These are phyloP conservation scores for Prunella vulgaris DNA, from an alignment of 257 asterid genomes.

Conservation along the genomic window DNA sequence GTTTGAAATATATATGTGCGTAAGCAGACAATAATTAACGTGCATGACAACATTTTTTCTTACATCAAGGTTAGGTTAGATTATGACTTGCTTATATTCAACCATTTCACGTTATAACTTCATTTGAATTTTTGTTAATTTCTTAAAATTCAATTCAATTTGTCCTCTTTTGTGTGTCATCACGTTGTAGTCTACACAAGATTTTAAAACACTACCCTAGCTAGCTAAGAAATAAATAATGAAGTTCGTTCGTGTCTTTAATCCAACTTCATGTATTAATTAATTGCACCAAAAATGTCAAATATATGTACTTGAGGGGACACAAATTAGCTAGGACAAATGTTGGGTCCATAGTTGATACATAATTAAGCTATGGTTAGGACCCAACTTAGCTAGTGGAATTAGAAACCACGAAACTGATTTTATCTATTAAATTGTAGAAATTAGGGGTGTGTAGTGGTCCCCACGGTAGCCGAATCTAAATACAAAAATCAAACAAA, in stretches of 20 bases:
- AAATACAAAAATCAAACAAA: no score
- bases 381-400: not conserved
- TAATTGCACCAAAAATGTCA: not conserved
- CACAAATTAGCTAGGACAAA: not conserved
- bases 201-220: not conserved
- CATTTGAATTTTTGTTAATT: not conserved
- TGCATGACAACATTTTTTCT: not conserved
- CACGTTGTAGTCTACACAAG: not conserved
- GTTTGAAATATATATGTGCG: conserved; percentile 7
- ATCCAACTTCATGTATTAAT: not conserved
- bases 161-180: not conserved
- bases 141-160: not conserved
- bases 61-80: conserved; percentile 17
- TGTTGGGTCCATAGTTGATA: not conserved
- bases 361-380: not conserved
- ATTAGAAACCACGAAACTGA: not conserved
- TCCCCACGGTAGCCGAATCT: no score
- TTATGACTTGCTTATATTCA: not conserved
- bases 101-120: not conserved
- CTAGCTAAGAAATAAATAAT: not conserved
- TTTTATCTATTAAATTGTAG: no score
- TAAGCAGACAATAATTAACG: not conserved
- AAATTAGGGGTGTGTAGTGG: no score
- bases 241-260: not conserved
- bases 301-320: not conserved